Evolutionary conservation across 805 yeast genomes (phyloP).

Genomic region (Wickerhamia fluorescens): DNA sequence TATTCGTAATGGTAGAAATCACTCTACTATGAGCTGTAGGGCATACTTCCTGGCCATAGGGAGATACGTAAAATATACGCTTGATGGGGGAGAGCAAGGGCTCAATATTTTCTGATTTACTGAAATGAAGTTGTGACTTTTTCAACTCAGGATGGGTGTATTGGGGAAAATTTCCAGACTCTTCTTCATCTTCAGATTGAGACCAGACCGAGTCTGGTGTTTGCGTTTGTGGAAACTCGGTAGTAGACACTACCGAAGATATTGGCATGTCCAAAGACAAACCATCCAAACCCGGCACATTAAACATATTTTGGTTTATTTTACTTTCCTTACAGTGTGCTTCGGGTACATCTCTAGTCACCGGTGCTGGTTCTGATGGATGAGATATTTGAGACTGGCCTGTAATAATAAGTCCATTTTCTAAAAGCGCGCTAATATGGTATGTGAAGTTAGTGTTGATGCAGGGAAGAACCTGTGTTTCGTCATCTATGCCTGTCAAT

Average conservation of each 20-base stretch:
- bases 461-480: slow-evolving; percentile 64
- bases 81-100: slow-evolving; percentile 72
- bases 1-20: slow-evolving; percentile 37
- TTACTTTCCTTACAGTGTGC: no score
- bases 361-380: slow-evolving; percentile 40
- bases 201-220: background rate
- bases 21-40: slow-evolving; percentile 69
- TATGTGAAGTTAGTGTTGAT: slow-evolving; percentile 78
- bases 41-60: slow-evolving; percentile 79
- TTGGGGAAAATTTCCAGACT: slow-evolving; percentile 58
- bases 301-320: background rate
- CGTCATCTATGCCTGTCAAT: slow-evolving; percentile 50
- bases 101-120: slow-evolving; percentile 44
- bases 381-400: slow-evolving; percentile 95
- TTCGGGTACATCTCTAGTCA: background rate
- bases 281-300: slow-evolving; percentile 4
- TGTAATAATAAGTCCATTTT: slow-evolving; percentile 65
- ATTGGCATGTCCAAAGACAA: slow-evolving; percentile 1
- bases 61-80: slow-evolving; percentile 72
- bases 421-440: slow-evolving; percentile 72
- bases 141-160: slow-evolving; percentile 75
- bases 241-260: background rate
- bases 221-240: background rate
- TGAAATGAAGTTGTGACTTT: slow-evolving; percentile 67
- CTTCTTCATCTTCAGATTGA: slow-evolving; percentile 24